Evolutionary conservation across 1,139 yeast species (phyloP).

Genomic region (Geotrichum histeridarum): DNA sequence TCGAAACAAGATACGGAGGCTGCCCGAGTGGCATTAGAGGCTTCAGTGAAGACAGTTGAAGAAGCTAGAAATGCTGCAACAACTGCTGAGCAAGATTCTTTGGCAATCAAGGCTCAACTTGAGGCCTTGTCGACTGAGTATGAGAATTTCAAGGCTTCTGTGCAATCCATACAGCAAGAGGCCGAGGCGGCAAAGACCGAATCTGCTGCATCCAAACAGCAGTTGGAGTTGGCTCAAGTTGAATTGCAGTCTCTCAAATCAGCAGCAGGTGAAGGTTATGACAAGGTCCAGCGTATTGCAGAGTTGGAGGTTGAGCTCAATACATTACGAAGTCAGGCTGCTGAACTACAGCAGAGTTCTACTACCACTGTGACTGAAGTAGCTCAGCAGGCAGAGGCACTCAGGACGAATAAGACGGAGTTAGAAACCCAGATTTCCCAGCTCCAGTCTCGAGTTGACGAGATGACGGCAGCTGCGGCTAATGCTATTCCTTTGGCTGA

Average conservation of each 20-base stretch:
- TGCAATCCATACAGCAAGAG: conserved; percentile 34
- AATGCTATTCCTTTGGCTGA: conserved; percentile 4
- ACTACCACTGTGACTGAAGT: conserved; percentile 17
- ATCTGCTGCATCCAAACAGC: conserved; percentile 28
- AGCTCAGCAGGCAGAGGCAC: conserved; percentile 8
- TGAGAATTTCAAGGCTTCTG: conserved; percentile 39
- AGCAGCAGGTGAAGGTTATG: conserved; percentile 21
- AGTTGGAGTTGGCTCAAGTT: conserved; percentile 28
- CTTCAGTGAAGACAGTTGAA: conserved; percentile 28
- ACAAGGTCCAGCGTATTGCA: conserved; percentile 28
- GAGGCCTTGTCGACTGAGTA: conserved; percentile 23
- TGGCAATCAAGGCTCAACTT: conserved; percentile 35
- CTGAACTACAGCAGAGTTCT: conserved; percentile 23
- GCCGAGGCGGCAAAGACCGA: conserved; percentile 28
- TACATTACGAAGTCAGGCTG: conserved; percentile 25
- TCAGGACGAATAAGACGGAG: conserved; percentile 14
- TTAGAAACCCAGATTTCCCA: conserved; percentile 17
- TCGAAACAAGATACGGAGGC: conserved; percentile 19
- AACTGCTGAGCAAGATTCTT: conserved; percentile 31
- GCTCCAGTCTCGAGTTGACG: conserved; percentile 15
- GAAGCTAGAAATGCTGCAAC: conserved; percentile 30
- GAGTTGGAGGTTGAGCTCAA: conserved; percentile 29
- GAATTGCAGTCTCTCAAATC: conserved; percentile 28
- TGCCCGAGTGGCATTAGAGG: conserved; percentile 22
- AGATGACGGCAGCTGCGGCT: not conserved